Percentiles rank a stretch among this genome's conserved stretches.
These are phyloP conservation scores for Phytophthora citrophthora DNA, from an alignment of 352 stramenopile species.

Conservation along the genomic window DNA sequence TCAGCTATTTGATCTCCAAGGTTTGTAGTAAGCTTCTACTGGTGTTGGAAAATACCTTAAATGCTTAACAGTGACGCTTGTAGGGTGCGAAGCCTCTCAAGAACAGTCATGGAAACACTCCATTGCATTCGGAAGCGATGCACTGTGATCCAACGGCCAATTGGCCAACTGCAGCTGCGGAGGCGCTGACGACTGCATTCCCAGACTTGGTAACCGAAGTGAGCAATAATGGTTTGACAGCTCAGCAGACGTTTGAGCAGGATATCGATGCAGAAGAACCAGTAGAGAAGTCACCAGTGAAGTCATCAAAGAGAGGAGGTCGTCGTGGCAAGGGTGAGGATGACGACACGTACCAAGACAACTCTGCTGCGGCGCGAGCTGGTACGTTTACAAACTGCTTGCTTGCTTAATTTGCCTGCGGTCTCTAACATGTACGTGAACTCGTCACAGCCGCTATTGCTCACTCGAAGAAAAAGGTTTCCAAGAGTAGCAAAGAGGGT, in stretches of 20 bases:
- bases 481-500: slow-evolving; percentile 45
- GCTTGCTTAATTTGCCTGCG: too few relatives aligned
- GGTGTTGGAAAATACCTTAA: neutral
- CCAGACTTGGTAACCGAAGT: slow-evolving; percentile 56
- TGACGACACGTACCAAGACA: slow-evolving; percentile 50
- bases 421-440: neutral
- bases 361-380: slow-evolving; percentile 56
- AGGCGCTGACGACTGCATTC: slow-evolving; percentile 54
- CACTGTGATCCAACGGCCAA: slow-evolving; percentile 61
- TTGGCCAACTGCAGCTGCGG: slow-evolving; percentile 63
- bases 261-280: slow-evolving; percentile 65
- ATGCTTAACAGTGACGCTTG: neutral
- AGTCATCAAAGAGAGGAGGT: slow-evolving; percentile 38
- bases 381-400: slow-evolving; percentile 32
- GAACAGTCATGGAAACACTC: slow-evolving; percentile 65
- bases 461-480: slow-evolving; percentile 70
- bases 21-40: slow-evolving; percentile 21
- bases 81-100: slow-evolving; percentile 69
- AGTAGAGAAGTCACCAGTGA: slow-evolving; percentile 16
- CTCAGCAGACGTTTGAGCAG: slow-evolving; percentile 70
- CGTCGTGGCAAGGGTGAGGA: slow-evolving; percentile 32
- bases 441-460: slow-evolving; percentile 61
- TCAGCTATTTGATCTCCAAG: slow-evolving; percentile 69
- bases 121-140: slow-evolving; percentile 80
- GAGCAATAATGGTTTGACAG: slow-evolving; percentile 65